phyloP scores from a whole-genome alignment of 176 grass and related monocot species.

The Pontederia paniculata region DNA sequence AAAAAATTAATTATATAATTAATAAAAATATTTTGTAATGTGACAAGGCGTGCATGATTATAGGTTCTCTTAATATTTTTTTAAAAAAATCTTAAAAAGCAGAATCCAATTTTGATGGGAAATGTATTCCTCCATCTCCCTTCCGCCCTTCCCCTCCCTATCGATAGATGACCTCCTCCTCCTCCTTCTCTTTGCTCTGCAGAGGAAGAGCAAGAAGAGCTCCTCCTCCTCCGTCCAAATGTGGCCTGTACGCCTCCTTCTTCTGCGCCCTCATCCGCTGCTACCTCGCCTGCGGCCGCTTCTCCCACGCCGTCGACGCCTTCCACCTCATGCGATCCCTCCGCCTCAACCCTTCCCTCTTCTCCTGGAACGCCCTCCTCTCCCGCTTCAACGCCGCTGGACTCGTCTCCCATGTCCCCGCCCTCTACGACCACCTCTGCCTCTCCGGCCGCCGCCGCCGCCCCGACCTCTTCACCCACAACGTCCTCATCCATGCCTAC shows the following conservation, averaged over 20 bases:
- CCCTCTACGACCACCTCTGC: conserved; percentile 24
- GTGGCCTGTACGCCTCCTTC: conserved; percentile 24
- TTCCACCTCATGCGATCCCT: conserved; percentile 25
- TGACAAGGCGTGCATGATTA: too few relatives aligned
- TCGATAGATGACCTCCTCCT: too few relatives aligned
- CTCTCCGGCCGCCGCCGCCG: conserved; percentile 7
- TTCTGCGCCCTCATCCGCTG: conserved; percentile 27
- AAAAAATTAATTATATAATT: too few relatives aligned
- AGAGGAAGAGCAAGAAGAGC: too few relatives aligned
- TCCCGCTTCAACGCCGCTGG: conserved; percentile 28
- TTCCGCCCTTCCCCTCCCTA: too few relatives aligned
- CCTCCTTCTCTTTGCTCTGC: too few relatives aligned
- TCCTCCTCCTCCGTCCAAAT: conserved; percentile 19
- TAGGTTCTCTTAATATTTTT: too few relatives aligned
- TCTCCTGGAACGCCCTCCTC: conserved; percentile 31
- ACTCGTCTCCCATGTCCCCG: conserved; percentile 31
- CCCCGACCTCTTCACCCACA: conserved; percentile 35
- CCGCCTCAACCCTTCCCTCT: conserved; percentile 18
- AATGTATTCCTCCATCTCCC: too few relatives aligned
- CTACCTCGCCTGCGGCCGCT: conserved; percentile 23
- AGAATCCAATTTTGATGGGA: too few relatives aligned
- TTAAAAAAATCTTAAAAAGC: too few relatives aligned
- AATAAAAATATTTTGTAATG: too few relatives aligned
- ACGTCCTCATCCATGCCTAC: conserved; percentile 31
- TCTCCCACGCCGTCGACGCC: conserved; percentile 14